Evolutionary conservation across 2,329 filamentous ascomycete species (phyloP), one percentile per base, ranked within the genome.

Genomic region (Aspergillus floridensis): DNA sequence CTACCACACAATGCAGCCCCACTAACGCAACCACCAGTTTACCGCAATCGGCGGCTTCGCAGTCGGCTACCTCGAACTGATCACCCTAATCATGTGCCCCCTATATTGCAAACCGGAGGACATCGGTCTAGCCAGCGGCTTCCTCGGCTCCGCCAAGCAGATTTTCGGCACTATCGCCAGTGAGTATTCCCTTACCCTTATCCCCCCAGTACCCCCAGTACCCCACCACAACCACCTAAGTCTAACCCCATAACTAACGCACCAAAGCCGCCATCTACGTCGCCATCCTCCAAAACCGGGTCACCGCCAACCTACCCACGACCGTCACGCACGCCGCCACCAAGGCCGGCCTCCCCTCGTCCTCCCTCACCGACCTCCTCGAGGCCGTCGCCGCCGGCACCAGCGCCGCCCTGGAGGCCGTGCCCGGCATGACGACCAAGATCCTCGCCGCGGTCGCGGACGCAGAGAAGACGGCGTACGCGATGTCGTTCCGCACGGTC

Each of bases 41-140:
- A 54, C 52, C 38, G 52, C 52, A 16, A 14, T 54, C 22, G 52
- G 52, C 16, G 52, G 52, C 52, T 54, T 54, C 52, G 44, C 16
- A 11, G 52, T 54, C 52, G 52, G 52, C 41, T 54, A 54, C 52
- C 52, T 54, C 41, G 52, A 54, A 22, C 41, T 54, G 4, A 54
- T 54, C n/a, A 54, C 52, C 4, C 46, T 54, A 4, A 54, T 54
- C 52, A 54, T 54, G 52, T 54, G 52, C 6, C 52, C 52, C 5
- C n/a, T 54, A 3, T 54, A 54, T n/a, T 54, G 52, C 38, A 31
- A 46, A 8, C 52, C 52, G 3, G 22, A 47, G 12, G 52, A 54
- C n/a, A 54, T 54, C 24, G 52, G 52, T 10, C 52, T 54, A 4
- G 52, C 52, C 16, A 54, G 52, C 38, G 52, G 52, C 12, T 54